phyloP scores from a whole-genome alignment of 2,329 filamentous ascomycete genomes.

The Xylariales sp. region DNA sequence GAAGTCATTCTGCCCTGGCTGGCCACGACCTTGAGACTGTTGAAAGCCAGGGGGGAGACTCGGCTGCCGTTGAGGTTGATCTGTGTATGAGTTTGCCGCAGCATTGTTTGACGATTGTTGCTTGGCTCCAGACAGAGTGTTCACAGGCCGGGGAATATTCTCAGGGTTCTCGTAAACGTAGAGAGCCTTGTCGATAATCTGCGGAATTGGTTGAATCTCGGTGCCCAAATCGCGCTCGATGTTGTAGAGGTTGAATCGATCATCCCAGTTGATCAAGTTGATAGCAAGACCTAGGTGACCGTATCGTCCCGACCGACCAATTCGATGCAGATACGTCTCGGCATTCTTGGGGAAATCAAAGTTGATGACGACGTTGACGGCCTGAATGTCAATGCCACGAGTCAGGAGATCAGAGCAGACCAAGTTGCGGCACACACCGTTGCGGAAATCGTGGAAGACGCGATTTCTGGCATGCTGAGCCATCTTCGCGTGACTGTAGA shows the following conservation, averaged over 20 bases:
- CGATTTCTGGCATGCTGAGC: constrained; percentile 94
- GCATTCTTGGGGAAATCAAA: constrained; percentile 99
- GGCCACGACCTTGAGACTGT: constrained; percentile 19
- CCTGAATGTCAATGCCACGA: constrained; percentile 98
- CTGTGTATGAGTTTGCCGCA: constrained; percentile 23
- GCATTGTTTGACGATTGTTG: constrained; percentile 21
- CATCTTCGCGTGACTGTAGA: constrained; percentile 99
- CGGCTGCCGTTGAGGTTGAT: constrained; percentile 18
- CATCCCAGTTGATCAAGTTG: constrained; percentile 99
- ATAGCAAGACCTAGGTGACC: constrained; percentile 96
- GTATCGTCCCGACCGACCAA: constrained; percentile 94
- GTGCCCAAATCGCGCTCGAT: constrained; percentile 97
- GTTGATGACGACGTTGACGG: constrained; percentile 99
- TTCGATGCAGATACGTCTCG: constrained; percentile 96
- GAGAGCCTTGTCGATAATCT: constrained; percentile 91
- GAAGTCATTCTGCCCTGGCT: constrained; percentile 23
- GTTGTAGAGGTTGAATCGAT: constrained; percentile 97
- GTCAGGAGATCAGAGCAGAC: constrained; percentile 97
- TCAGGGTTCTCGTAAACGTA: constrained; percentile 98
- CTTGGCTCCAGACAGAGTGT: constrained; percentile 31
- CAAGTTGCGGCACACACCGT: constrained; percentile 94
- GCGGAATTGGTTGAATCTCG: constrained; percentile 94
- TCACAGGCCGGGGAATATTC: constrained; percentile 79
- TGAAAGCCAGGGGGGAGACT: constrained; percentile 16
- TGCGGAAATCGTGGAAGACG: constrained; percentile 98